Base-by-base conservation (phyloP, 23 red algal species). In the Gracilaria gracilis region DNA sequence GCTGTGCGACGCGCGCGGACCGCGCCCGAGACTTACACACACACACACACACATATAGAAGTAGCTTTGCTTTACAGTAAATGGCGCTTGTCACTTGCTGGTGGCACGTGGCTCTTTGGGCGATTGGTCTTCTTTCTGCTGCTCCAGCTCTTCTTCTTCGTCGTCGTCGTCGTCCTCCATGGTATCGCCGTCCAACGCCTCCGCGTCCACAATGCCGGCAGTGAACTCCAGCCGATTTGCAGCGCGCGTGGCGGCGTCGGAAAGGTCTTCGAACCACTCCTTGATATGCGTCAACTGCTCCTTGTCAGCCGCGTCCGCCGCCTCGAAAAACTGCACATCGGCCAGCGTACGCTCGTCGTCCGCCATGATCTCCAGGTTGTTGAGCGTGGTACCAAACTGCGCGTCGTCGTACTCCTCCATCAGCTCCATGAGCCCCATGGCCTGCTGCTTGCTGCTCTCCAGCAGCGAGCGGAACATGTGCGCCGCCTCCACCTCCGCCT, bases 181-280 rank as follows among this genome's bases (percentile, higher is more conserved):
- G 23, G 35, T 47, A 16, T 79, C 85, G 27, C 25, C 67, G 0
- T 79, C 86, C 8, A 80, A 12, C 0, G 32, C 35, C n/a, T 80
- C 73, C 14, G 53, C 69, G n/a, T 90, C 86, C 86, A 90, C 32
- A 24, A 90, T 36, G 27, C 25, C 9, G 15, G 71, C 54, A 21
- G 72, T 67, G 19, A 67, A 90, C 19, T 90, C 73, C 51, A 90
- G 49, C 15, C 86, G 51, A 37, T 61, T 32, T 19, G 73, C 50
- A 1, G 75, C 86, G 34, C 86, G 48, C 37, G 21, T 4, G 28
- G 24, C n/a, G 11, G 86, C 86, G 34, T 39, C 75, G 9, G 37
- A 53, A 29, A 90, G n/a, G 76, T 90, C 86, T n/a, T 90, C 86
- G 40, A 90, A 80, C 86, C 86, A 90, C 75, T 90, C 86, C 48